Base-by-base conservation (phyloP, 2,329 filamentous ascomycete species). In the Penicillium oxalicum region DNA sequence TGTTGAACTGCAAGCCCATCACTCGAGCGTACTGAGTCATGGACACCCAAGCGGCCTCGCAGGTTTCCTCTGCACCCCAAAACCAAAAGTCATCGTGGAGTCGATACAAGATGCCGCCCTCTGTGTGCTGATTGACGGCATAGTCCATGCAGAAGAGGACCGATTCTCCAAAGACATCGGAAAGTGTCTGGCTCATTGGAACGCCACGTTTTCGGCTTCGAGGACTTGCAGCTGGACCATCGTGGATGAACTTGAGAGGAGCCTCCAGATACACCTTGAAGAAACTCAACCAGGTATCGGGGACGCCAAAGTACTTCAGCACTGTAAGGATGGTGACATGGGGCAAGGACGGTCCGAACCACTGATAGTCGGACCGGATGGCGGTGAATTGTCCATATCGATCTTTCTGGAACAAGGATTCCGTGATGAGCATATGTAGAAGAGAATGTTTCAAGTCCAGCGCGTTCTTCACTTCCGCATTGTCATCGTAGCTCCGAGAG, bases 71-170 rank as follows among this genome's bases (percentile, higher is more conserved):
- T 5, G 79, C 71, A 7, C 77, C 75, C 81, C 82, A 86, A 60
- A 85, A 81, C 82, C 82, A 86, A 44, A 85, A 72, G 54, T 86
- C 81, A 53, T 85, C 83, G 44, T 84, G 77, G 34, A 84, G 70
- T 9, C 83, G 78, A 61, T 82, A 82, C 9, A 86, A 64, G n/a
- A 74, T 70, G 1, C 70, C 67, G 0, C 81, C 81, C 5, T 69
- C 52, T 0, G 82, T 81, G 1, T 70, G 66, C 50, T 79, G 75
- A 48, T 84, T 86, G 47, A 86, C 75, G 0, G 81, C 74, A 57
- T 81, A 82, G 58, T 86, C 83, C 55, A 86, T 76, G 50, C 79
- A 82, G 58, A 86, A 86, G 0, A 87, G 66, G 0, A 83, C 68
- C 0, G 73, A 66, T 60, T 87, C 84, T 0, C 80, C 78, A 46